Conservation (phyloP, 805 yeast genomes). For the Metschnikowia lachancei region DNA sequence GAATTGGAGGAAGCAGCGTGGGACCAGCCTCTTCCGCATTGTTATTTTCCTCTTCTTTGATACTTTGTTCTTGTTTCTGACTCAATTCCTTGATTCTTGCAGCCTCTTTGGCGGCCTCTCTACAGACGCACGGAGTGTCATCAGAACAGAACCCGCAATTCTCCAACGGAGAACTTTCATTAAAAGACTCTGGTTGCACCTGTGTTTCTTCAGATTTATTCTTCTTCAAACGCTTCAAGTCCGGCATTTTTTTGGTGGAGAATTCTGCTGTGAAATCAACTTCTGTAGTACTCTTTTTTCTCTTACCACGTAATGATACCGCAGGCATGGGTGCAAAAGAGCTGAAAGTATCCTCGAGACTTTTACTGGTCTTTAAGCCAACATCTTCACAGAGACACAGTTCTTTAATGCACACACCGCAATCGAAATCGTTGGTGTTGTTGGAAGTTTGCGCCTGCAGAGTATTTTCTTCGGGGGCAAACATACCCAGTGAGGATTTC, state of each 20-base stretch:
- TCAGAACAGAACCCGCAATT: slow-evolving; percentile 94
- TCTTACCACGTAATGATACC: slow-evolving; percentile 51
- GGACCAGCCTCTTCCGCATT: slow-evolving; percentile 32
- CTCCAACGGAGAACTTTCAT: slow-evolving; percentile 55
- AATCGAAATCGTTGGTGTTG: slow-evolving; percentile 36
- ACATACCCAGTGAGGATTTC: slow-evolving; percentile 3
- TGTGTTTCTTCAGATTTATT: slow-evolving; percentile 5
- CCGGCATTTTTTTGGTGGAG: slow-evolving; percentile 36
- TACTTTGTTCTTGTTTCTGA: slow-evolving; percentile 12
- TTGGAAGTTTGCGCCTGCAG: not conserved
- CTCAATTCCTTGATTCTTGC: slow-evolving; percentile 35
- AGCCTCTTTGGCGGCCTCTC: slow-evolving; percentile 65
- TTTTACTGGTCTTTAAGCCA: slow-evolving; percentile 36
- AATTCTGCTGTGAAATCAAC: slow-evolving; percentile 56
- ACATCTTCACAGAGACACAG: slow-evolving; percentile 62
- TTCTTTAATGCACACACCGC: slow-evolving; percentile 68
- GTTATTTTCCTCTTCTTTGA: slow-evolving; percentile 17
- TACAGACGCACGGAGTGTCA: slow-evolving; percentile 87
- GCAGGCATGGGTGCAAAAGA: slow-evolving; percentile 62
- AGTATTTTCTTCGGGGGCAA: not conserved
- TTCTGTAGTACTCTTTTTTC: slow-evolving; percentile 32
- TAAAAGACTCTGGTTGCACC: slow-evolving; percentile 22
- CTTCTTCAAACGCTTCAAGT: slow-evolving; percentile 31
- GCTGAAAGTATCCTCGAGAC: slow-evolving; percentile 35
- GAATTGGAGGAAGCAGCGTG: slow-evolving; percentile 44